phyloP scores from a whole-genome alignment of 345 rosid genomes.

The Punica granatum region DNA sequence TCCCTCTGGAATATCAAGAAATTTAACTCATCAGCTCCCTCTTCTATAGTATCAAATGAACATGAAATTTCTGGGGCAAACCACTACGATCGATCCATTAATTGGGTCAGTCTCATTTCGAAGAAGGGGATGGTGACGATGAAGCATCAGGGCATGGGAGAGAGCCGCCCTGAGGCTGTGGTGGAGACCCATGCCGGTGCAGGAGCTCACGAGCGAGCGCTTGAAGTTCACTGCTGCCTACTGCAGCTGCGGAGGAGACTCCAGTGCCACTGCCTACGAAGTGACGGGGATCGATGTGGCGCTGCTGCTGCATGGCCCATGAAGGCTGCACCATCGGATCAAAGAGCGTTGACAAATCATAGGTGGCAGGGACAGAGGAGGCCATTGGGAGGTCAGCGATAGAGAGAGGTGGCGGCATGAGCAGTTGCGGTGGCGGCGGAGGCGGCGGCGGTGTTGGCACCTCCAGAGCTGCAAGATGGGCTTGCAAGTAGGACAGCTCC shows the following conservation, averaged over 20 bases:
- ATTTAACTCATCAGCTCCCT: neutral
- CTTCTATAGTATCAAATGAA: conserved; percentile 6
- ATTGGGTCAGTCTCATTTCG: conserved; percentile 29
- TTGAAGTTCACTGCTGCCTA: conserved; percentile 56
- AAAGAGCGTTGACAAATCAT: conserved; percentile 62
- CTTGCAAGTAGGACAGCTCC: conserved; percentile 76
- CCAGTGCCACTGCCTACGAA: conserved; percentile 19
- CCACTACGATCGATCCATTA: conserved; percentile 8
- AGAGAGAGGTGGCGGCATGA: conserved; percentile 44
- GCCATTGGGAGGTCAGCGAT: conserved; percentile 57
- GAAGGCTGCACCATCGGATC: conserved; percentile 62
- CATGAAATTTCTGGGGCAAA: conserved; percentile 11
- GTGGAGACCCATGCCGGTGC: conserved; percentile 57
- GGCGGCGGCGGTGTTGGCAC: conserved; percentile 45
- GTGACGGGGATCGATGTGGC: conserved; percentile 51
- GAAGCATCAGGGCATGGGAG: conserved; percentile 39
- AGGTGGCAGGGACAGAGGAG: conserved; percentile 42
- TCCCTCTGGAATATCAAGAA: neutral
- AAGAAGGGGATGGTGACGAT: conserved; percentile 46
- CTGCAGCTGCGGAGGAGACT: conserved; percentile 19
- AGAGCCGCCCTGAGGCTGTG: conserved; percentile 4
- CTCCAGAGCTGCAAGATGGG: conserved; percentile 61
- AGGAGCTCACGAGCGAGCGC: conserved; percentile 75
- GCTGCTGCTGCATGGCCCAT: conserved; percentile 42
- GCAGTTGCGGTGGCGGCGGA: conserved; percentile 20